Percentiles rank a stretch among this genome's conserved stretches.
These are phyloP conservation scores for Linum lewisii DNA, from an alignment of 345 rosid species.

Conservation along the genomic window DNA sequence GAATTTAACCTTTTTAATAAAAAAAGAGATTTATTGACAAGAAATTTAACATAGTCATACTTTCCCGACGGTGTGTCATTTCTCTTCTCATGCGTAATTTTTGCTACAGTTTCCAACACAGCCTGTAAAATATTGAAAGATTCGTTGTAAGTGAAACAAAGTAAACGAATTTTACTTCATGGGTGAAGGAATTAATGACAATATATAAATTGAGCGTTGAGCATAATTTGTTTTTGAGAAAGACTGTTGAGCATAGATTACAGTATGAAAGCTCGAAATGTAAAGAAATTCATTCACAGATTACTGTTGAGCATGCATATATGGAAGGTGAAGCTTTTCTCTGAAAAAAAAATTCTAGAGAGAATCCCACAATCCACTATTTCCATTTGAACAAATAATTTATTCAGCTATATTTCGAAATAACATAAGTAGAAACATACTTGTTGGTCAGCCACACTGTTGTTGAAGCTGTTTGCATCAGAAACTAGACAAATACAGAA, in stretches of 20 bases:
- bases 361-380: no score
- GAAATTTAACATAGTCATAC: slow-evolving; percentile 26
- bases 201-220: no score
- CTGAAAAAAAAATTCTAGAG: not conserved
- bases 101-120: slow-evolving; percentile 86
- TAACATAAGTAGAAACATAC: slow-evolving; percentile 31
- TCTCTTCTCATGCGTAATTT: slow-evolving; percentile 81
- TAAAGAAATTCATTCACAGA: not conserved
- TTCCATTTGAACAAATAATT: not conserved
- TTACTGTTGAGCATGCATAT: not conserved
- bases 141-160: slow-evolving; percentile 7
- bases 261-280: not conserved
- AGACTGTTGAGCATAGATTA: no score
- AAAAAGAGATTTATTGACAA: slow-evolving; percentile 7
- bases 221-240: no score
- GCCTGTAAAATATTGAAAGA: slow-evolving; percentile 47
- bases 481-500: slow-evolving; percentile 38
- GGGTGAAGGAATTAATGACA: not conserved
- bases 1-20: not conserved
- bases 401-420: not conserved
- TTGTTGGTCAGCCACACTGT: slow-evolving; percentile 87
- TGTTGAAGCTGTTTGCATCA: slow-evolving; percentile 83
- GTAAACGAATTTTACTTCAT: not conserved
- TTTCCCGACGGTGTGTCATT: slow-evolving; percentile 71
- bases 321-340: not conserved